Base-by-base conservation (phyloP, 148 eudicot genomes). In the Rhododendron vialii region DNA sequence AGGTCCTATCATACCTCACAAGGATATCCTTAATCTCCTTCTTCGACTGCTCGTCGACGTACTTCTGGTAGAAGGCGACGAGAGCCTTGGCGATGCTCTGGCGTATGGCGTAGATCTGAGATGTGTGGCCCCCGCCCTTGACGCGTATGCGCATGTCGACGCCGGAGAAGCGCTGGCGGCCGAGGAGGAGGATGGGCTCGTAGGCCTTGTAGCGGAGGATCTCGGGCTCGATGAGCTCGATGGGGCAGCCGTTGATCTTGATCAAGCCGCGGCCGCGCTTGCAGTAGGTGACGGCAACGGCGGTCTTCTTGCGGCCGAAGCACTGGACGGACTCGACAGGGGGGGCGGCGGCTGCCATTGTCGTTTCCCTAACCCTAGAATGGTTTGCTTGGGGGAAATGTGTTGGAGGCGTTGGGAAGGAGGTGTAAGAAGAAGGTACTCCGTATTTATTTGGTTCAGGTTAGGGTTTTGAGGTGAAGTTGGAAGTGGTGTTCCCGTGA, bases 11-110 rank as follows among this genome's bases (percentile, higher is more conserved):
- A n/a, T 91, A 91, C 87, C 93, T 87, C 18, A 88, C 90, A 18
- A 91, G 88, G n/a, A 91, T 87, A 36, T 91, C 93, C 90, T 91
- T 91, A 28, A 91, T 91, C 89, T 91, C 93, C 91, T 91, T 91
- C 86, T 91, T 91, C 12, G 88, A 84, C 83, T 89, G 89, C 84
- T 91, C 93, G 20, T 91, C 93, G 2, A 91, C 93, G 87, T 83
- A 91, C 86, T 91, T 91, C 91, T 91, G 93, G 82, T 91, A 89
- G 82, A 30, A 91, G 2, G 93, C 93, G 1, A 91, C 91, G 7
- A 91, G 87, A 0, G 93, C 91, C 61, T 91, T 91, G n/a, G 93
- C 90, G 18, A 91, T 91, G 74, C 91, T 89, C 89, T 91, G 93
- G 2, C 93, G 87, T 48, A 91, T 91, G 18, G 93, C 93, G 76